A percentile compares a stretch with the other conserved stretches of the same genome.
Conservation (phyloP, 306 rosid genomes). For the Quercus wislizeni region DNA sequence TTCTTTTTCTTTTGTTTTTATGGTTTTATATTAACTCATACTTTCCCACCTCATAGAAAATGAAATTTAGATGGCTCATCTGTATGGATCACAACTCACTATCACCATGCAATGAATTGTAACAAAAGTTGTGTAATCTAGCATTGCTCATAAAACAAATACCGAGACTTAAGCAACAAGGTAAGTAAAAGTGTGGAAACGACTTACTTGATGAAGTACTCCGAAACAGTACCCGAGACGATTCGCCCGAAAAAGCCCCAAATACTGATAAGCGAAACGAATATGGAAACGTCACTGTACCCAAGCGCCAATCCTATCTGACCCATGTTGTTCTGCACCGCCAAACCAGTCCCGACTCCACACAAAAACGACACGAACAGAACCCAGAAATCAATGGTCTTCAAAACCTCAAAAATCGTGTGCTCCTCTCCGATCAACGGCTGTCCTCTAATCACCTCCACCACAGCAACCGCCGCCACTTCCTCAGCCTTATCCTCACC, state of each 20-base stretch:
- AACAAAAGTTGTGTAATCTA: too few relatives aligned
- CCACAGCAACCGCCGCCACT: not conserved
- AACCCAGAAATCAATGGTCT: constrained; percentile 73
- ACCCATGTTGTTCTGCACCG: constrained; percentile 88
- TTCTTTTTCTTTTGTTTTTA: too few relatives aligned
- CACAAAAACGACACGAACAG: constrained; percentile 81
- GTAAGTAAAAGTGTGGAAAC: too few relatives aligned
- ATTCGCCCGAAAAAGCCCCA: constrained; percentile 87
- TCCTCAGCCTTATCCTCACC: not conserved
- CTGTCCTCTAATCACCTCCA: not conserved
- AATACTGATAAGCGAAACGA: constrained; percentile 70
- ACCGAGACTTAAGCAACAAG: not conserved
- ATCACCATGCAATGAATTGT: too few relatives aligned
- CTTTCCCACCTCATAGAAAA: too few relatives aligned
- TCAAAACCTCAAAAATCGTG: constrained; percentile 56
- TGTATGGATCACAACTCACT: too few relatives aligned
- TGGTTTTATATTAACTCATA: too few relatives aligned
- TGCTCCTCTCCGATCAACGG: constrained; percentile 87
- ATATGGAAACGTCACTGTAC: constrained; percentile 69
- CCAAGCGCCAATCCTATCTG: constrained; percentile 91
- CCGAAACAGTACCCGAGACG: constrained; percentile 60
- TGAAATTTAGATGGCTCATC: too few relatives aligned
- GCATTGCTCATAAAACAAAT: not conserved
- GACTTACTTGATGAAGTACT: constrained; percentile 71
- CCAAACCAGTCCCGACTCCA: constrained; percentile 93